Base-by-base conservation (phyloP, 176 grass and related monocot species). In the Zoysia japonica region DNA sequence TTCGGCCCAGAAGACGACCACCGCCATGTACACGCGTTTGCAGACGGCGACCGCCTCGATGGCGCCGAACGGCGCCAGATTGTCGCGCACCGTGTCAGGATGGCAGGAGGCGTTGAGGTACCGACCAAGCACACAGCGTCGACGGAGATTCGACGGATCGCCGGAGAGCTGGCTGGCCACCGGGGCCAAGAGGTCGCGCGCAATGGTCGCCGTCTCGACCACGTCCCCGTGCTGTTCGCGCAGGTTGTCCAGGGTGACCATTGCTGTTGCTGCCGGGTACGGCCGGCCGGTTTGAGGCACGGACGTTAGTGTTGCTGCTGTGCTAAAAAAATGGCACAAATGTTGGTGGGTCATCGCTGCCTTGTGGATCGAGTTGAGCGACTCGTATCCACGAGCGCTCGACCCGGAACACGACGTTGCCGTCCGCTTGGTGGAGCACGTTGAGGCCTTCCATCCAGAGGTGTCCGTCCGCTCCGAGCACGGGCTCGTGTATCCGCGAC, bases 1-100 rank as follows among this genome's bases (percentile, higher is more conserved):
- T 8, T 73, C 71, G 71, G 40, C 71, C 50, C 71, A n/a, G 51
- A 55, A 73, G 37, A 73, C 37, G 38, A 56, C 6, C 14, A 42
- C 37, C 37, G 50, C 70, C 6, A 5, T 40, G 13, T 0, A 0
- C 14, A 5, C 17, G 67, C 1, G 3, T 5, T 10, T 3, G n/a
- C 9, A 28, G 16, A 19, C 9, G 3, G 67, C 67, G 17, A 67
- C 41, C 41, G 65, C 65, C 65, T 67, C 65, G 65, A 67, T 13
- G 39, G 65, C 40, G 65, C 65, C 65, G 40, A 67, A 67, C 65
- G 15, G 40, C 40, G 39, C 65, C 15, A 45, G 15, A 6, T 45
- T 41, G 65, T 42, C 41, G 65, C 36, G 65, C 14, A 67, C 65
- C 5, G 8, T 41, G 41, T 10, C 41, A 16, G 41, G 39, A 2